A percentile compares a stretch with the other conserved stretches of the same genome.
Conservation (phyloP, 139 green algal genomes). For the Tetratostichococcus sp. region DNA sequence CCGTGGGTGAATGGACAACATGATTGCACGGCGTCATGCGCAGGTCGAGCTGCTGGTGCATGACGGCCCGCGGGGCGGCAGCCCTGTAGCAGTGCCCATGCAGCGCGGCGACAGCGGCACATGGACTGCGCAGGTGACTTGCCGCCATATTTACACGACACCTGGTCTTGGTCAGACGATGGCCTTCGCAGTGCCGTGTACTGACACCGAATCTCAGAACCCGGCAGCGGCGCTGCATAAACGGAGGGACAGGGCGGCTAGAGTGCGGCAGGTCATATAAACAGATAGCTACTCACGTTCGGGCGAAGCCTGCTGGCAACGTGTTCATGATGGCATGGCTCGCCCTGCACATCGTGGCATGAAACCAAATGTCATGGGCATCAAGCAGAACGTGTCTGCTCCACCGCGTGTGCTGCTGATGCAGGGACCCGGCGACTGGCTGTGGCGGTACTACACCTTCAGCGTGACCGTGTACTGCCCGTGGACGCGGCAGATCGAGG, state of each 20-base stretch:
- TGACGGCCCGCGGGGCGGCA: conserved; percentile 5
- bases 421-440: conserved; percentile 38
- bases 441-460: conserved; percentile 62
- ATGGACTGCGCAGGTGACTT: conserved; percentile 14
- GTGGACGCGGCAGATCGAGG: conserved; percentile 42
- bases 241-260: too few relatives aligned
- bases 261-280: too few relatives aligned
- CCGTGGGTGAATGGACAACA: too few relatives aligned
- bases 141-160: conserved; percentile 13
- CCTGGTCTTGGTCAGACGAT: not conserved
- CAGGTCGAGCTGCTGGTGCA: conserved; percentile 63
- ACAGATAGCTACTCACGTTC: too few relatives aligned
- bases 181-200: too few relatives aligned
- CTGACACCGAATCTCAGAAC: too few relatives aligned
- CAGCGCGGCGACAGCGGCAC: not conserved
- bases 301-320: too few relatives aligned
- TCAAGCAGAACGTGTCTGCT: conserved; percentile 30
- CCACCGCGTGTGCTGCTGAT: not conserved
- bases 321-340: too few relatives aligned
- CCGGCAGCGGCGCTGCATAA: too few relatives aligned
- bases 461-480: conserved; percentile 64
- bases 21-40: not conserved
- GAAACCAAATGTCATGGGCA: conserved; percentile 6
- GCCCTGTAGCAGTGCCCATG: conserved; percentile 1
- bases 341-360: too few relatives aligned